Evolutionary conservation across 441 rosid genomes (phyloP).

Genomic region (Biscutella auriculata): DNA sequence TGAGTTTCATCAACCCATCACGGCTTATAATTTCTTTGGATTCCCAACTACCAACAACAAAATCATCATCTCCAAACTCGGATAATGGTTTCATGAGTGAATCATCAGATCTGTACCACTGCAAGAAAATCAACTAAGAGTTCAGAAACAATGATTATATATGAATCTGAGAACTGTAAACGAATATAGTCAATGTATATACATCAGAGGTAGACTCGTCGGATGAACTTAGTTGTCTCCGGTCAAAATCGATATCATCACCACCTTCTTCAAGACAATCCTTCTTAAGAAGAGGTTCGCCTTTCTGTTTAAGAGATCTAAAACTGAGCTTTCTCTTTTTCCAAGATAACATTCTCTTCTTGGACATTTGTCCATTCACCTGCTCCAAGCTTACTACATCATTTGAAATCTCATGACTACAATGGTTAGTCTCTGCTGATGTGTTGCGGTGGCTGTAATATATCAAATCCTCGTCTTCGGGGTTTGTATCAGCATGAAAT

Average conservation of each 20-base stretch:
- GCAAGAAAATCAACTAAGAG: constrained; percentile 21
- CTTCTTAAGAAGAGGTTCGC: constrained; percentile 81
- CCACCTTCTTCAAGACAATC: constrained; percentile 87
- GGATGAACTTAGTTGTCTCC: constrained; percentile 76
- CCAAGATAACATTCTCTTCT: constrained; percentile 67
- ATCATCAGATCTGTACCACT: constrained; percentile 56
- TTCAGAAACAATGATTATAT: background rate
- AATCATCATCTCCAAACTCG: constrained; percentile 75
- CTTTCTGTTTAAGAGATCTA: constrained; percentile 70
- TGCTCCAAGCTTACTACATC: constrained; percentile 34
- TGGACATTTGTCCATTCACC: constrained; percentile 32
- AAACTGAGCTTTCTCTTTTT: constrained; percentile 77
- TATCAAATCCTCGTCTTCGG: constrained; percentile 59
- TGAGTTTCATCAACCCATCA: constrained; percentile 76
- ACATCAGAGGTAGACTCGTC: constrained; percentile 61
- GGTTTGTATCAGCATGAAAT: constrained; percentile 34
- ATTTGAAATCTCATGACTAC: constrained; percentile 25
- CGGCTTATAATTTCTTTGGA: constrained; percentile 59
- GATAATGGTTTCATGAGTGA: constrained; percentile 44
- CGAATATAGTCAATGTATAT: constrained; percentile 10
- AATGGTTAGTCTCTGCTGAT: constrained; percentile 37
- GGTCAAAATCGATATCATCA: constrained; percentile 85
- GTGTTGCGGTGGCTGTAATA: constrained; percentile 56
- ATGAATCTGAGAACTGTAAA: background rate
- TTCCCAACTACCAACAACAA: constrained; percentile 81